Conservation (phyloP, 1,139 yeast genomes). For the Debaryomycetaceae sp. region DNA sequence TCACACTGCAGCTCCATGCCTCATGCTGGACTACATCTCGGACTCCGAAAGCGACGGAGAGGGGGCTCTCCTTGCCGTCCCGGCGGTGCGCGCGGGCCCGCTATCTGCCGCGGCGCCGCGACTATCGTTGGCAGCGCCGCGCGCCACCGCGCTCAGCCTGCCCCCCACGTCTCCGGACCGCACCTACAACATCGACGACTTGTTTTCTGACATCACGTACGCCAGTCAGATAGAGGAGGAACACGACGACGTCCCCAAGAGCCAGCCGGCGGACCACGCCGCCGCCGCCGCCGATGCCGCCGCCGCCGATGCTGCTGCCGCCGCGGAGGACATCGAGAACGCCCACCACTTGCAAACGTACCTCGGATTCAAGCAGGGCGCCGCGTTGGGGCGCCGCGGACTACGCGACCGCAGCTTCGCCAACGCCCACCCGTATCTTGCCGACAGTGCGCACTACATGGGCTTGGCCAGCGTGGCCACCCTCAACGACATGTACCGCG, state of each 20-base stretch:
- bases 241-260: conserved; percentile 1
- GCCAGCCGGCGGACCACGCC: conserved; percentile 2
- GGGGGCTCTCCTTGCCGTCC: no score
- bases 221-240: conserved; percentile 6
- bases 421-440: conserved; percentile 44
- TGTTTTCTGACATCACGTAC: conserved; percentile 8
- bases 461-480: conserved; percentile 34
- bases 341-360: conserved; percentile 9
- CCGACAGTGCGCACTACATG: conserved; percentile 45
- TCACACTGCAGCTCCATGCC: no score
- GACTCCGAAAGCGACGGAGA: conserved; percentile 7
- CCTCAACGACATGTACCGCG: conserved; percentile 36
- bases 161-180: no score
- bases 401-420: conserved; percentile 43
- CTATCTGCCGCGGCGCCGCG: no score
- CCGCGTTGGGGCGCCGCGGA: conserved; percentile 22
- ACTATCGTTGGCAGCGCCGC: no score
- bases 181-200: conserved; percentile 7
- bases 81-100: no score
- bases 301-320: conserved; percentile 2
- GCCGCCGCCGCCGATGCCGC: conserved; percentile 1
- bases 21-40: conserved; percentile 6
- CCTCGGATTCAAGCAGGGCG: conserved; percentile 7
- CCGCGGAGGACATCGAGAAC: conserved; percentile 9
- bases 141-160: no score